These are phyloP conservation scores for Pseudisothecium myosuroides DNA, from an alignment of 225 moss, liverwort and hornwort genomes.

Conservation along the genomic window DNA sequence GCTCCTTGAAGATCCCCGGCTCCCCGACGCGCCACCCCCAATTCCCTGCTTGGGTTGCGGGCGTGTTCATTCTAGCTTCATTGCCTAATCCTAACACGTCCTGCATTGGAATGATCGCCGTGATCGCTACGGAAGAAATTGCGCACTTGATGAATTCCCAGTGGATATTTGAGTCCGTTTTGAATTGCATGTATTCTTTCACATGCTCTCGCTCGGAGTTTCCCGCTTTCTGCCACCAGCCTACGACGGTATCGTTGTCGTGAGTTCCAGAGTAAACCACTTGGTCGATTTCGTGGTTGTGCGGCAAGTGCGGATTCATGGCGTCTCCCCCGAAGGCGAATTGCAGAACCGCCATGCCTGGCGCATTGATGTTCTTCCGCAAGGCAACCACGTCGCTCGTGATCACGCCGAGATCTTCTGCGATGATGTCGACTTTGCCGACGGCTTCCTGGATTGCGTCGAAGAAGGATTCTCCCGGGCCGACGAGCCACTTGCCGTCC, in stretches of 20 bases:
- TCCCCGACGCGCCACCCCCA: conserved; percentile 46
- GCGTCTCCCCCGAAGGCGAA: conserved; percentile 51
- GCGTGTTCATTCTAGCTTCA: conserved; percentile 75
- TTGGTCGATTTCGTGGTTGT: conserved; percentile 73
- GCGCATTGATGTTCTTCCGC: conserved; percentile 59
- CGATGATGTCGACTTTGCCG: conserved; percentile 89
- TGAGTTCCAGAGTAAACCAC: conserved; percentile 89
- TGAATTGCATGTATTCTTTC: conserved; percentile 30
- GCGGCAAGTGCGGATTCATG: conserved; percentile 59
- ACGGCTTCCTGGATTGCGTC: conserved; percentile 61
- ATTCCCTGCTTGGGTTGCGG: conserved; percentile 40
- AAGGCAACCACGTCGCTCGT: conserved; percentile 73
- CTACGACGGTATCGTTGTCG: conserved; percentile 63
- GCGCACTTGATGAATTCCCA: conserved; percentile 49
- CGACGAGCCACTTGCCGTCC: conserved; percentile 62
- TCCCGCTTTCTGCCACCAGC: conserved; percentile 27
- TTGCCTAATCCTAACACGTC: conserved; percentile 68
- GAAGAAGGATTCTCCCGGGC: conserved; percentile 62
- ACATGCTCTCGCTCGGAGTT: conserved; percentile 5
- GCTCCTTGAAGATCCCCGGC: conserved; percentile 5
- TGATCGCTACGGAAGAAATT: conserved; percentile 58
- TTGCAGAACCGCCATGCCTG: conserved; percentile 88
- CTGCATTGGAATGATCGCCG: conserved; percentile 74
- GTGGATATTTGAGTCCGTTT: conserved; percentile 22
- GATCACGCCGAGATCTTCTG: conserved; percentile 79